Evolutionary conservation across 2,329 filamentous ascomycete species (phyloP).

Genomic region (Alternaria brassicae): DNA sequence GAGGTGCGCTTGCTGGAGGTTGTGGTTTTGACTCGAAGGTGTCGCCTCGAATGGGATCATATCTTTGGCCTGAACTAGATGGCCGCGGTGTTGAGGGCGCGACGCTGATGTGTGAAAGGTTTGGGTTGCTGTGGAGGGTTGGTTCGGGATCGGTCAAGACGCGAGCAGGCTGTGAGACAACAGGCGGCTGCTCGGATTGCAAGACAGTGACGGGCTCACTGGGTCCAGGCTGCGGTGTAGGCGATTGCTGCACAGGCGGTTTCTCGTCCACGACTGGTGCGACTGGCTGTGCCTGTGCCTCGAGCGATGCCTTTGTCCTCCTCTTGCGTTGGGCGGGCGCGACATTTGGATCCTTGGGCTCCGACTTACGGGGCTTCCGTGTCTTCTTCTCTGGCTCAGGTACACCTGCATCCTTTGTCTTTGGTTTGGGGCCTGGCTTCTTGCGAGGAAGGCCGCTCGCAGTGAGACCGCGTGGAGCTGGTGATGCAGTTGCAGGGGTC

Average conservation of each 20-base stretch:
- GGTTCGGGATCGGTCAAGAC: conserved; percentile 51
- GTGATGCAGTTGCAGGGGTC: conserved; percentile 40
- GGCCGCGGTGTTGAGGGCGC: conserved; percentile 58
- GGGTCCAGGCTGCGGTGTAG: conserved; percentile 40
- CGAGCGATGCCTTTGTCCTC: conserved; percentile 51
- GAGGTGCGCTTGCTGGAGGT: conserved; percentile 54
- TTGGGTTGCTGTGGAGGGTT: conserved; percentile 48
- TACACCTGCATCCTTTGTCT: conserved; percentile 45
- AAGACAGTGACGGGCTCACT: conserved; percentile 34
- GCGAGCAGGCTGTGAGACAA: conserved; percentile 35
- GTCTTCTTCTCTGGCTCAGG: conserved; percentile 53
- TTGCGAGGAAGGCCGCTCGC: conserved; percentile 49
- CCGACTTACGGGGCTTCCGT: conserved; percentile 56
- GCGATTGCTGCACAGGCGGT: conserved; percentile 30
- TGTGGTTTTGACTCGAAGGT: conserved; percentile 51
- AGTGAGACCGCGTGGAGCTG: conserved; percentile 43
- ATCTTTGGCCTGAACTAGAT: conserved; percentile 78
- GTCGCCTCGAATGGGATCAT: conserved; percentile 84
- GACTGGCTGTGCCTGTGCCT: conserved; percentile 41
- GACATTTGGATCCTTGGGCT: conserved; percentile 58
- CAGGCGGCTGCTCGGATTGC: conserved; percentile 39
- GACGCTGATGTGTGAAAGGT: conserved; percentile 51
- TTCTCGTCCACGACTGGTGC: conserved; percentile 37
- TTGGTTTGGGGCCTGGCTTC: conserved; percentile 55
- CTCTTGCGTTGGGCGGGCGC: conserved; percentile 58